Percentiles rank a stretch among this genome's conserved stretches.
Evolutionary conservation across 495 filamentous ascomycete species (phyloP).

Genomic region (Daldinia caldariorum): DNA sequence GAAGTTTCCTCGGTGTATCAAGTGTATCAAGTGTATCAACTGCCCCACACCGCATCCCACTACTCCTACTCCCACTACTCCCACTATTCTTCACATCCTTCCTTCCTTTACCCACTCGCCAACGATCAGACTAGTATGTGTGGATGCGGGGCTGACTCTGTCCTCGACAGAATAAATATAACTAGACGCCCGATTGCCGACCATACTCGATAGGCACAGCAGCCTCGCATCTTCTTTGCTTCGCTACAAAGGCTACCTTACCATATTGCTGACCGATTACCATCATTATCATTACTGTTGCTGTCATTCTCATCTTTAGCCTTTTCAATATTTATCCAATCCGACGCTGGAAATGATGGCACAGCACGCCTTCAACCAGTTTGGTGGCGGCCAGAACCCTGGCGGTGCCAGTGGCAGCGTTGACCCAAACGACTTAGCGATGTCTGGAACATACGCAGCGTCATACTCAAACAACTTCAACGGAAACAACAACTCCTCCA

Average conservation of each 20-base stretch:
- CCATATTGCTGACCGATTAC: background rate
- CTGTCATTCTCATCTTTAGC: background rate
- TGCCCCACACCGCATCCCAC: constrained; percentile 40
- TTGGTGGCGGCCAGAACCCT: constrained; percentile 67
- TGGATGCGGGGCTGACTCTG: constrained; percentile 47
- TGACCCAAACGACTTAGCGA: constrained; percentile 86
- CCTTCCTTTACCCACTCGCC: constrained; percentile 30
- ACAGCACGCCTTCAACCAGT: constrained; percentile 72
- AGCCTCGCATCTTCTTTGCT: background rate
- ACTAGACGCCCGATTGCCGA: constrained; percentile 16
- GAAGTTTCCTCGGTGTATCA: constrained; percentile 36
- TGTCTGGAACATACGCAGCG: constrained; percentile 59
- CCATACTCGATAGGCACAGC: background rate
- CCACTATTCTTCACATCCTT: constrained; percentile 26
- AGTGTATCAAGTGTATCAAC: constrained; percentile 29
- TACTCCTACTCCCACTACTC: constrained; percentile 39
- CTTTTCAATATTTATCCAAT: constrained; percentile 11
- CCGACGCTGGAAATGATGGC: constrained; percentile 51
- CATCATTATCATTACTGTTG: background rate
- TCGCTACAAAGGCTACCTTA: background rate
- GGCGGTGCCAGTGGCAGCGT: constrained; percentile 68
- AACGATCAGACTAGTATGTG: constrained; percentile 8
- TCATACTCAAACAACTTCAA: constrained; percentile 56
- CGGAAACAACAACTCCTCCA: constrained; percentile 50
- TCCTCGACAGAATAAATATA: constrained; percentile 42